These are phyloP conservation scores for Galeopsis tetrahit DNA, from an alignment of 257 asterid species.

Conservation along the genomic window DNA sequence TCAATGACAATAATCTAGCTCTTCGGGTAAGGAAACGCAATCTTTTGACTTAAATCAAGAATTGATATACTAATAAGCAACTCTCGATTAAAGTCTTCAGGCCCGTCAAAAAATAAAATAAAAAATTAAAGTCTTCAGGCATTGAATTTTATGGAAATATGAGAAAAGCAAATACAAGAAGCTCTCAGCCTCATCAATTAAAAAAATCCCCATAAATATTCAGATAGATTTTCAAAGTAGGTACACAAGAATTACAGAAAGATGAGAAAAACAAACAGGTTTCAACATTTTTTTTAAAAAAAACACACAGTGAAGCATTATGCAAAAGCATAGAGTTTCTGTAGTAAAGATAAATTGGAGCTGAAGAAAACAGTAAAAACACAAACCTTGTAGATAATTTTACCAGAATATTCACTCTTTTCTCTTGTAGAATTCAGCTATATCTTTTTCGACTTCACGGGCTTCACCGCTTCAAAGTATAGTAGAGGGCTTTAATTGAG, in stretches of 20 bases:
- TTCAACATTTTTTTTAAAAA: background rate
- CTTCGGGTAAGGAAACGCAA: background rate
- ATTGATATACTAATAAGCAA: background rate
- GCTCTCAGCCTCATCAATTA: background rate
- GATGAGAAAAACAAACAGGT: background rate
- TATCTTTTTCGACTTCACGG: conserved; percentile 13
- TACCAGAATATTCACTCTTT: background rate
- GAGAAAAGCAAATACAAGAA: background rate
- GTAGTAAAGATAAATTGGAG: background rate
- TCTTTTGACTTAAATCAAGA: conserved; percentile 1
- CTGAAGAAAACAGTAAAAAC: conserved; percentile 4
- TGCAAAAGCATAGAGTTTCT: background rate
- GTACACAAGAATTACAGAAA: background rate
- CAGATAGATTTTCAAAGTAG: background rate
- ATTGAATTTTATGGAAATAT: background rate
- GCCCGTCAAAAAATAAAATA: background rate
- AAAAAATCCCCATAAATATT: conserved; percentile 8
- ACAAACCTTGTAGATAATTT: conserved; percentile 26
- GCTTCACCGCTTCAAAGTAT: background rate
- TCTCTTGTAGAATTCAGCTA: background rate
- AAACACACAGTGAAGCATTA: background rate
- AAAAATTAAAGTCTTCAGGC: background rate
- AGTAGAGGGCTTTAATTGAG: background rate
- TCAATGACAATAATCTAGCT: background rate
- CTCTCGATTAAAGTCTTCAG: background rate